These are phyloP conservation scores for Monosporascus cannonballus DNA, from an alignment of 2,329 filamentous ascomycete genomes.

Conservation along the genomic window DNA sequence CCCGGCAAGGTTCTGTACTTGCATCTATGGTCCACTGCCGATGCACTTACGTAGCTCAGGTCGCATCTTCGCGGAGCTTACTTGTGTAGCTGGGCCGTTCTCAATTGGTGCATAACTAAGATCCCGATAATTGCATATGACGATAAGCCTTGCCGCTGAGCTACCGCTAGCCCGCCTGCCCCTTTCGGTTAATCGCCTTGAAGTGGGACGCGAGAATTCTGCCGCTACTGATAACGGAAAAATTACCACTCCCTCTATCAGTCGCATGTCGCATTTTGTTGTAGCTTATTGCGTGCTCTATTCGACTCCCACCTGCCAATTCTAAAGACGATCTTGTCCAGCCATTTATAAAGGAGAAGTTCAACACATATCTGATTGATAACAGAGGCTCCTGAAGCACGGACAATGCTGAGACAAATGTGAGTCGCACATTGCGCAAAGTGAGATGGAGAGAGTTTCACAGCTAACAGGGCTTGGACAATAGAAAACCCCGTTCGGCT, in stretches of 20 bases:
- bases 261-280: not conserved
- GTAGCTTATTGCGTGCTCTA: not conserved
- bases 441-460: not conserved
- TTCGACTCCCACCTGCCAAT: not conserved
- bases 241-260: not conserved
- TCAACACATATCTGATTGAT: not conserved
- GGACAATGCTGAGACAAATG: not conserved
- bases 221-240: not conserved
- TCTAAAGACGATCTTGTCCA: not conserved
- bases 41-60: too few relatives aligned
- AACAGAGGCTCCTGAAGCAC: not conserved
- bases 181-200: not conserved
- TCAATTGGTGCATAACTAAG: too few relatives aligned
- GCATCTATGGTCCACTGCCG: too few relatives aligned
- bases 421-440: not conserved
- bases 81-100: too few relatives aligned
- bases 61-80: too few relatives aligned
- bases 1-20: too few relatives aligned
- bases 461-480: not conserved
- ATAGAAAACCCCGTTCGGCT: conserved; percentile 60
- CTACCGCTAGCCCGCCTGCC: not conserved
- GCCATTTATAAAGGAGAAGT: too few relatives aligned
- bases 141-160: not conserved
- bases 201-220: not conserved
- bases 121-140: not conserved